Evolutionary conservation across 805 yeast genomes (phyloP), one percentile per base, ranked within the genome.

Genomic region (Candida vartiovaarae): DNA sequence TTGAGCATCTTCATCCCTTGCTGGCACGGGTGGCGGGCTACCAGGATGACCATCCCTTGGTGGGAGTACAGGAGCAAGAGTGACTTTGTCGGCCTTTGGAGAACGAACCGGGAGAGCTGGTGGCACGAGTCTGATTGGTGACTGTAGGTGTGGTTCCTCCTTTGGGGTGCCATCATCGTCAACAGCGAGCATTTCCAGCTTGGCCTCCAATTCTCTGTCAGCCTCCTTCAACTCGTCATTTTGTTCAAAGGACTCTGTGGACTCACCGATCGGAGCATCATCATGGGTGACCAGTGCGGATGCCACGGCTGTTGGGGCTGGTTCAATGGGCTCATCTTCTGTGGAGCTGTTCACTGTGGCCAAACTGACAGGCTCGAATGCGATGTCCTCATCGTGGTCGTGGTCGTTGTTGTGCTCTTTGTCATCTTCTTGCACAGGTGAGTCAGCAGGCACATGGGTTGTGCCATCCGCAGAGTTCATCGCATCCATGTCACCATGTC

Each of bases 11-110:
- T 38, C 34, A 24, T 59, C 63, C 41, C 72, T 56, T 34, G 61
- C 56, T 8, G 74, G 74, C 10, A 69, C 48, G 5, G 61, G 56
- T 2, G 71, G 72, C 20, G 20, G 20, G 20, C 20, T 15, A 15
- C 20, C 20, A 15, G 20, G 20, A 15, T 15, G 20, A 15, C 36
- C 30, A 24, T 32, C 43, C 23, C 60, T 55, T 3, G 66, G 70
- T 23, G 43, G 44, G 6, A 41, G 35, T 7, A 27, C 31, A 35
- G 46, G 43, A 25, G 29, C 33, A 32, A 11, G n/a, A 32, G 34
- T 11, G 32, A 39, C 25, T 5, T 38, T 25, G 10, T 24, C 40
- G 6, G 35, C 23, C 20, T 15, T n/a, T 10, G 36, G 23, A 23
- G 42, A 29, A 15, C 40, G 40, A 11, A 32, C 10, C 23, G 39